Base-by-base conservation (phyloP, 2,329 filamentous ascomycete species). In the Ophiocordyceps camponoti-floridani region DNA sequence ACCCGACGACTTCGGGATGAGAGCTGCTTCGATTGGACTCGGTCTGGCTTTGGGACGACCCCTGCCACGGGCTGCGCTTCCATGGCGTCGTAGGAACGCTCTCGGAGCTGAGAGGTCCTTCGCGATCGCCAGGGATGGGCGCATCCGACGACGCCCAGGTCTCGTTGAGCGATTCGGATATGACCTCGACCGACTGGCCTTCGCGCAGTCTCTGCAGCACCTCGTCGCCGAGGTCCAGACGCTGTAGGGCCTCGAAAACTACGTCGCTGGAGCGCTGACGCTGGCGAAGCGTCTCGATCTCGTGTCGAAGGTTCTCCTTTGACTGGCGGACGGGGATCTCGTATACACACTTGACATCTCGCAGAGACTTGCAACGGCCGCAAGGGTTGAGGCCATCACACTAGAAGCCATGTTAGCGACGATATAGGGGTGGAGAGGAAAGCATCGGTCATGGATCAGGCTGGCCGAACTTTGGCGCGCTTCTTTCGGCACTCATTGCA, bases 401-500 rank as follows among this genome's bases (percentile, higher is more conserved):
- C 73, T 77, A 23, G 23, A 23, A 23, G 23, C 23, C 23, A 5
- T 23, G 23, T 23, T 23, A 23, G 23, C 23, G 3, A 23, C 3
- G 23, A 23, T 23, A 23, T 23, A 23, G 23, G 31, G 11, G 12
- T n/a, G 14, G 35, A 28, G 6, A 38, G 12, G 10, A 35, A 37
- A 8, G 33, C n/a, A 35, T 2, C 12, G 23, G 23, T 23, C 23
- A 23, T 23, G 23, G 23, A 23, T 11, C 2, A 13, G 18, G 16
- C 14, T 18, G 11, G 9, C 14, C n/a, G 11, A 60, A 74, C 72
- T 67, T 77, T 77, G 51, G 73, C 72, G 46, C 73, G 71, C 58
- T 76, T 77, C 60, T 76, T 77, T 45, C 73, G 68, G 52, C 73
- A 77, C 54, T 77, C 73, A 16, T 70, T 76, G 54, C 73, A 77